Conservation (phyloP, 257 asterid species). For the Fraxinus excelsior region DNA sequence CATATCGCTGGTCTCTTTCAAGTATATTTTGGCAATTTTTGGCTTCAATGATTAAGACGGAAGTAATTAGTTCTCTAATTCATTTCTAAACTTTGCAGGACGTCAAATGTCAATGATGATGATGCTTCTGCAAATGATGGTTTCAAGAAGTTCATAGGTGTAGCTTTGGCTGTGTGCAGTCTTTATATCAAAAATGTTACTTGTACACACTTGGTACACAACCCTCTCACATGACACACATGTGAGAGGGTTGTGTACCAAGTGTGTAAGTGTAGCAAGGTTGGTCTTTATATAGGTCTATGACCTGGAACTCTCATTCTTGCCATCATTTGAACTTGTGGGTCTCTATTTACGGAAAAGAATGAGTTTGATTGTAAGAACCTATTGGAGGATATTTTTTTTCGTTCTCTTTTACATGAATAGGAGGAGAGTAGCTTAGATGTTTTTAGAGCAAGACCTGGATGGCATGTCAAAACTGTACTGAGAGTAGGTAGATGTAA, state of each 20-base stretch:
- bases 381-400: background rate
- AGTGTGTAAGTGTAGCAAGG: too few species aligned
- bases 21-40: background rate
- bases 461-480: background rate
- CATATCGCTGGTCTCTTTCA: background rate
- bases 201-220: too few species aligned
- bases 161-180: background rate
- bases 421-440: background rate
- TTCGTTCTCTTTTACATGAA: background rate
- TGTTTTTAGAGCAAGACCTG: background rate
- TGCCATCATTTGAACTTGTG: conserved; percentile 22
- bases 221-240: too few species aligned
- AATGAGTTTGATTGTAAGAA: conserved; percentile 25
- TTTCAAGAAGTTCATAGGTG: background rate
- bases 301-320: conserved; percentile 14
- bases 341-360: background rate
- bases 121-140: background rate
- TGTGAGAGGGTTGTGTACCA: too few species aligned
- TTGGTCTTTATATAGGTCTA: conserved; percentile 13
- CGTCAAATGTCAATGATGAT: background rate
- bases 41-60: background rate
- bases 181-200: too few species aligned
- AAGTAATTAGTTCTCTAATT: background rate
- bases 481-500: conserved; percentile 15
- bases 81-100: conserved; percentile 16